These are phyloP conservation scores for Talaromyces verruculosus DNA, from an alignment of 2,329 filamentous ascomycete genomes.

Conservation along the genomic window DNA sequence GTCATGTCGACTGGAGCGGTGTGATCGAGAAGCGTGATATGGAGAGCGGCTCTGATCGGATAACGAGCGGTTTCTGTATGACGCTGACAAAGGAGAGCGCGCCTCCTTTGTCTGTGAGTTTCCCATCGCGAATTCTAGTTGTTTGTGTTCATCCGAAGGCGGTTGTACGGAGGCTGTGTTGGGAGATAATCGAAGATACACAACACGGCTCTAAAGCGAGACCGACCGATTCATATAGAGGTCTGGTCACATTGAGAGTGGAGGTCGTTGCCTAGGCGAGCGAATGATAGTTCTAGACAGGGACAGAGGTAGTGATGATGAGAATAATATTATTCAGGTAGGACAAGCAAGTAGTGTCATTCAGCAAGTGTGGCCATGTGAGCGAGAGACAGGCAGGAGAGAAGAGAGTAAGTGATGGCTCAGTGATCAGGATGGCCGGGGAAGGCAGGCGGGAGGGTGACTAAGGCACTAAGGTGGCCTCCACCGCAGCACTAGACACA, in stretches of 20 bases:
- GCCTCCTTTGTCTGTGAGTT: slow-evolving; percentile 51
- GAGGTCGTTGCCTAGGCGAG: neutral
- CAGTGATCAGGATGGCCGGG: neutral
- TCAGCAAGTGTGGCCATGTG: slow-evolving; percentile 32
- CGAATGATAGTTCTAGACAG: neutral
- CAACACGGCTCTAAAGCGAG: slow-evolving; percentile 6
- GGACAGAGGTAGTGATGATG: neutral
- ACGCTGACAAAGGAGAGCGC: slow-evolving; percentile 33
- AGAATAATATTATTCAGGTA: neutral
- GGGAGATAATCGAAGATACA: neutral
- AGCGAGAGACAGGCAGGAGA: slow-evolving; percentile 21
- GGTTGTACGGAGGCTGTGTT: neutral
- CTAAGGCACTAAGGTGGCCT: slow-evolving; percentile 18
- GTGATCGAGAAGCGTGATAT: slow-evolving; percentile 44
- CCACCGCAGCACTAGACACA: slow-evolving; percentile 10
- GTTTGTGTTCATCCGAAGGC: neutral
- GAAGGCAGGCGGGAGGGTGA: slow-evolving; percentile 5
- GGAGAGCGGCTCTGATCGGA: slow-evolving; percentile 32
- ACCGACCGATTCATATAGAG: neutral
- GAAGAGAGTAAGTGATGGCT: neutral
- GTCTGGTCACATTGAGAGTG: neutral
- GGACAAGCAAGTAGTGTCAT: neutral
- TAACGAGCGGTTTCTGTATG: slow-evolving; percentile 33
- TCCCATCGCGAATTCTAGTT: slow-evolving; percentile 36
- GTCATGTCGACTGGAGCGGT: slow-evolving; percentile 58